Evolutionary conservation across 139 green algal genomes (phyloP), one percentile per base, ranked within the genome.

Genomic region (Diplosphaera chodatii): DNA sequence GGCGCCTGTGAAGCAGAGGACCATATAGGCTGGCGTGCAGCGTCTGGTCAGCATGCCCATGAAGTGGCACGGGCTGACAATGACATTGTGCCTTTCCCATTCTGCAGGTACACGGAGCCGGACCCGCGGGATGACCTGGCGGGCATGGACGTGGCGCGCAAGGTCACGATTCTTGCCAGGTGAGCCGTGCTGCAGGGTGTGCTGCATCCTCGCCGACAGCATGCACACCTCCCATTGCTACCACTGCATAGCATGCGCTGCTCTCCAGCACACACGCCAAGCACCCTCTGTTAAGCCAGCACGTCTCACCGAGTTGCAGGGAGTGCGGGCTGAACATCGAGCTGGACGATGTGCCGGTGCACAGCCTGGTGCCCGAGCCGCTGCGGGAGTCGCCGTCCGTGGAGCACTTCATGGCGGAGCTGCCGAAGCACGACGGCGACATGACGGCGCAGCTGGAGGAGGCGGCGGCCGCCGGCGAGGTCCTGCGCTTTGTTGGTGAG

Each of bases 71-170:
- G n/a, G n/a, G n/a, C n/a, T n/a, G n/a, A n/a, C n/a, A n/a, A n/a
- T n/a, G n/a, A n/a, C n/a, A n/a, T n/a, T n/a, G n/a, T n/a, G n/a
- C n/a, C n/a, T n/a, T n/a, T n/a, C 18, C 16, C 8, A 59, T 27
- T 4, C 10, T 25, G 8, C 48, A 59, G 95, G 13, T 99, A 91
- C 87, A 99, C 95, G 0, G 94, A 99, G 82, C 94, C 94, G 3
- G 94, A 99, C 78, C 94, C 94, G 0, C 74, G 94, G 20, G 94
- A 99, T 48, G 94, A 99, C 82, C 83, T 99, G 56, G 86, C 85
- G 15, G 91, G 91, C 64, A 96, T 89, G 67, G 94, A 99, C 66
- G 94, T 99, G 20, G 94, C 93, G 0, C 79, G 95, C 20, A 99
- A 99, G 80, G 94, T 96, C 30, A 78, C 69, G 32, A 84, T 84